Evolutionary conservation across 2,329 filamentous ascomycete species (phyloP), one percentile per base, ranked within the genome.

Genomic region (Cadophora gregata): DNA sequence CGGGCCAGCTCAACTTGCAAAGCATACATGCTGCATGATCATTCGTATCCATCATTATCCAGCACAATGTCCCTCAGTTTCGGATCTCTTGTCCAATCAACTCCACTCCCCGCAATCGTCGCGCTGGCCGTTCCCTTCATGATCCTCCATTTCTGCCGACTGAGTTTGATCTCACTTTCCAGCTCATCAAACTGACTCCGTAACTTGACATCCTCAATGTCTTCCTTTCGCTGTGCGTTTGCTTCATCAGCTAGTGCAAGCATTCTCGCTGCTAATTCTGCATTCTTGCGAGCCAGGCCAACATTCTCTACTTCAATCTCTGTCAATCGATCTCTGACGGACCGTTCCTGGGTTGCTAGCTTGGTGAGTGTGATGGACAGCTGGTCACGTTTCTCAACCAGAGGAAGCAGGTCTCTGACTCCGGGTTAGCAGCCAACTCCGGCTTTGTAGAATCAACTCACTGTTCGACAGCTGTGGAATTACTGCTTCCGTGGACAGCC

Each of bases 61-160:
- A 96, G 81, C 29, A 97, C 92, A 68, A 95, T 82, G 60, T 87
- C 86, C 66, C 86, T 83, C 68, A 97, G 80, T 67, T 82, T 83
- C 61, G 88, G 84, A 78, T 96, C 88, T 48, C 85, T 81, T 14
- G 87, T 88, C 93, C 93, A 97, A 75, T 96, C 89, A 63, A 96
- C 83, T 56, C 93, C 93, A 77, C 93, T 96, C 3, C 91, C 92
- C 5, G 88, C 91, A 56, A 97, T 86, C 64, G 93, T 85, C 21
- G 90, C 92, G 74, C 90, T 91, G n/a, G 91, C 85, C 50, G 93
- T 87, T 27, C 87, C 91, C 80, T 95, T 96, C 78, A 95, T 86
- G 24, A 90, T 88, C 74, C 88, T 87, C 88, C 89, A 93, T 74
- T 85, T 85, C 71, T 88, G 87, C 68, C 86, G 86, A 76, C 88